Evolutionary conservation across 495 filamentous ascomycete genomes (phyloP).

Genomic region (Hypoxylon intermedium): DNA sequence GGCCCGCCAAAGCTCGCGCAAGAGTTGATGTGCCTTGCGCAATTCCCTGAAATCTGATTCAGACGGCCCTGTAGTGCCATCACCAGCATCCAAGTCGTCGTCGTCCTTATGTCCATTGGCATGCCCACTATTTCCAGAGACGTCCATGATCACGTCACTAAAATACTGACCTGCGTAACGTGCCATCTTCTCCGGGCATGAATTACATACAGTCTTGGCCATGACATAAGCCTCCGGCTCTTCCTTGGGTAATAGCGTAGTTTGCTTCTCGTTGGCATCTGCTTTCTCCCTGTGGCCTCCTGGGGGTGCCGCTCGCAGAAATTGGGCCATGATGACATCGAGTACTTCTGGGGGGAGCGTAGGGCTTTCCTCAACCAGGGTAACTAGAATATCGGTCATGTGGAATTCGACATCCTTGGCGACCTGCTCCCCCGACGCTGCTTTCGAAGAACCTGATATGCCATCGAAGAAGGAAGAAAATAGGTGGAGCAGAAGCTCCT

Average conservation of each 20-base stretch:
- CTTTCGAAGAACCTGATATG: constrained; percentile 76
- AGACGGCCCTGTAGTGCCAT: constrained; percentile 64
- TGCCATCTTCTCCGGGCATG: constrained; percentile 91
- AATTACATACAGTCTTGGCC: constrained; percentile 91
- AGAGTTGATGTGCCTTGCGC: constrained; percentile 83
- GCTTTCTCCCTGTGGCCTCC: constrained; percentile 63
- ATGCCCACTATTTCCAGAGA: constrained; percentile 64
- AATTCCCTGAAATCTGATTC: constrained; percentile 87
- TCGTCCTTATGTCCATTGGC: constrained; percentile 58
- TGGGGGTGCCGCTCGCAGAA: constrained; percentile 80
- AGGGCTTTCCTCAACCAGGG: constrained; percentile 83
- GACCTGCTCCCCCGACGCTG: constrained; percentile 76
- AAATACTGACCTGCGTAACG: constrained; percentile 95
- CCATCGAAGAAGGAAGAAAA: constrained; percentile 93
- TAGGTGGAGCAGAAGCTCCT: constrained; percentile 76
- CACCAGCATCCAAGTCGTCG: constrained; percentile 78
- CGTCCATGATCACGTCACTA: constrained; percentile 92
- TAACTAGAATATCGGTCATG: constrained; percentile 84
- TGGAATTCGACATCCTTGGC: constrained; percentile 90
- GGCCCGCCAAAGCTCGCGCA: constrained; percentile 93
- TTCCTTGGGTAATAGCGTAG: constrained; percentile 80
- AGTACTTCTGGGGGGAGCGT: constrained; percentile 82
- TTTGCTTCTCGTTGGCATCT: constrained; percentile 63
- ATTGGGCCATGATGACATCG: constrained; percentile 95
- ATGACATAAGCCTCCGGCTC: constrained; percentile 92